Percentiles rank a stretch among this genome's conserved stretches.
These are phyloP conservation scores for Mycena rosella DNA, from an alignment of 768 basidiomycete genomes.

Conservation along the genomic window DNA sequence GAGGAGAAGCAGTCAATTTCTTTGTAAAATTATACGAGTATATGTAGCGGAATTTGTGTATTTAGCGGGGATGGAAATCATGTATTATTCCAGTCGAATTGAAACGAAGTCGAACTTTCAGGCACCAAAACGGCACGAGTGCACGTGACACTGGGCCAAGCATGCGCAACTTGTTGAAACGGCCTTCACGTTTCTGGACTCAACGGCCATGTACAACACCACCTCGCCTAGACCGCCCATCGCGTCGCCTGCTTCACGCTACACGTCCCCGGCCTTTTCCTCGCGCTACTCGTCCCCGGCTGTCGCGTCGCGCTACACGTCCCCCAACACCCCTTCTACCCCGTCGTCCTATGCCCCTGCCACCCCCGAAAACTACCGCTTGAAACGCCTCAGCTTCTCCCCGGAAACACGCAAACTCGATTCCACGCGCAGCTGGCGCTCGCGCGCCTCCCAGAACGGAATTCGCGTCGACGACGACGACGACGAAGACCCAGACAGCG, in stretches of 20 bases:
- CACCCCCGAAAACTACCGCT: slow-evolving; percentile 37
- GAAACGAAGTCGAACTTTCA: too few relatives aligned
- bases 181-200: neutral
- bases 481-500: slow-evolving; percentile 32
- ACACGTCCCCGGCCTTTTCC: slow-evolving; percentile 27
- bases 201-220: slow-evolving; percentile 31
- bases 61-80: too few relatives aligned
- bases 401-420: slow-evolving; percentile 30
- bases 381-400: slow-evolving; percentile 37
- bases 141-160: too few relatives aligned
- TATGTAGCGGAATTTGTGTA: too few relatives aligned
- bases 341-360: slow-evolving; percentile 35
- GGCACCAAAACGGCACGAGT: too few relatives aligned
- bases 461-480: slow-evolving; percentile 38
- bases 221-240: slow-evolving; percentile 26
- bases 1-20: too few relatives aligned
- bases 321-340: slow-evolving; percentile 34
- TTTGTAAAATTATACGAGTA: too few relatives aligned
- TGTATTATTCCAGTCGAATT: too few relatives aligned
- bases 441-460: slow-evolving; percentile 35
- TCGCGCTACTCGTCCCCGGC: slow-evolving; percentile 32
- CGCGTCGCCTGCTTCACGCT: slow-evolving; percentile 34
- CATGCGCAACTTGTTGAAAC: too few relatives aligned
- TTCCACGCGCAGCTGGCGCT: slow-evolving; percentile 32
- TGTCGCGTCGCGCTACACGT: slow-evolving; percentile 33